phyloP scores from a whole-genome alignment of 345 rosid species.

The Brassica rapa region DNA sequence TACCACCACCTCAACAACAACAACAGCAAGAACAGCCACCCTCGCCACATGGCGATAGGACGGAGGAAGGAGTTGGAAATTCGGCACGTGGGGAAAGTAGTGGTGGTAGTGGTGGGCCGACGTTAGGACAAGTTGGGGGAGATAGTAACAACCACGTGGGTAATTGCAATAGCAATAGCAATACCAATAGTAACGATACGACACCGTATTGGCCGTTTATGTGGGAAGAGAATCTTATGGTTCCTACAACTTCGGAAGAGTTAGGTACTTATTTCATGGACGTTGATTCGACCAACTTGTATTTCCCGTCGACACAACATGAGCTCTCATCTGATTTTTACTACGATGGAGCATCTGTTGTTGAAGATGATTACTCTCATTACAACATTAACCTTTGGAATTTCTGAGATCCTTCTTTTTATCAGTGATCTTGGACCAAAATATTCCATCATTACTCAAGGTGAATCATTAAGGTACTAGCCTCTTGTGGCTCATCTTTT shows the following conservation, averaged over 20 bases:
- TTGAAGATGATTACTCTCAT: constrained; percentile 36
- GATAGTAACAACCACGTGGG: background rate
- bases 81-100: constrained; percentile 34
- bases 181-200: constrained; percentile 1
- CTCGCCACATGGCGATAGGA: constrained; percentile 22
- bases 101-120: constrained; percentile 36
- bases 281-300: constrained; percentile 10
- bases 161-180: background rate
- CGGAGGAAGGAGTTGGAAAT: constrained; percentile 9
- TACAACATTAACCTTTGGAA: constrained; percentile 40
- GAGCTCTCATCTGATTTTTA: constrained; percentile 41
- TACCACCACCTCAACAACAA: background rate
- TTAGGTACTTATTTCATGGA: constrained; percentile 25
- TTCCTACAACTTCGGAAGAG: constrained; percentile 18
- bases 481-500: constrained; percentile 5
- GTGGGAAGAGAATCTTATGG: constrained; percentile 35
- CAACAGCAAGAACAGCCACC: background rate
- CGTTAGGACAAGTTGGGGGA: constrained; percentile 34
- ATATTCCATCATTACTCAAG: constrained; percentile 1
- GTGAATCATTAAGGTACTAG: constrained; percentile 12
- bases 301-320: constrained; percentile 26
- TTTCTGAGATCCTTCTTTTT: constrained; percentile 36
- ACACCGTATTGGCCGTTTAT: constrained; percentile 27
- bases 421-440: constrained; percentile 19
- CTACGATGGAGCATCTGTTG: constrained; percentile 35